Evolutionary conservation across 1,139 yeast genomes (phyloP).

Genomic region (Protomyces inundatus): DNA sequence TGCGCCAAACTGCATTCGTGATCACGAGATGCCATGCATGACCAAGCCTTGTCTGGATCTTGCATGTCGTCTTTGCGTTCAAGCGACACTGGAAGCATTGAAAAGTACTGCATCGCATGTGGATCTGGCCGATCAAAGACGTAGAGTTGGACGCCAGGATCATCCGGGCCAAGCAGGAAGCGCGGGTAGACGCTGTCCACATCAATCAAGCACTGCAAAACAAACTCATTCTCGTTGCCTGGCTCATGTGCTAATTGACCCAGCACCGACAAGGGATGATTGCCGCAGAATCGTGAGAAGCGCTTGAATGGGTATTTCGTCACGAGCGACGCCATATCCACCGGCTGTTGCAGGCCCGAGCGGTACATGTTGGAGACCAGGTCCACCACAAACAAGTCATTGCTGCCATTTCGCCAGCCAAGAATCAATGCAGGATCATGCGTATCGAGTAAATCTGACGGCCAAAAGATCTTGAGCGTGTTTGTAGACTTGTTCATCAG

Average conservation of each 20-base stretch:
- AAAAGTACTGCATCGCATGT: slow-evolving; percentile 68
- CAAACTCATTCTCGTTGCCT: neutral
- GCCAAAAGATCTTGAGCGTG: slow-evolving; percentile 33
- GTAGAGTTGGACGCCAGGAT: slow-evolving; percentile 44
- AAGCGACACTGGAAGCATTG: slow-evolving; percentile 64
- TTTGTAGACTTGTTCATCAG: slow-evolving; percentile 22
- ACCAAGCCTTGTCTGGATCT: slow-evolving; percentile 27
- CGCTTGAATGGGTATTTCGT: slow-evolving; percentile 24
- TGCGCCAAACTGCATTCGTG: slow-evolving; percentile 29
- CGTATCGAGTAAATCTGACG: slow-evolving; percentile 28
- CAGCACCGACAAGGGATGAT: slow-evolving; percentile 26
- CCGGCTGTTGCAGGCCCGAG: slow-evolving; percentile 17
- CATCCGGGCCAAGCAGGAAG: slow-evolving; percentile 12
- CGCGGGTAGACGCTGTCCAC: slow-evolving; percentile 24
- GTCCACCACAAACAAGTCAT: slow-evolving; percentile 32
- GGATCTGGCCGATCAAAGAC: slow-evolving; percentile 71
- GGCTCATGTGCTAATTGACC: slow-evolving; percentile 21
- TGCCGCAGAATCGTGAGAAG: slow-evolving; percentile 10
- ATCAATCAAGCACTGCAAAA: slow-evolving; percentile 17
- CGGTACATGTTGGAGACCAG: slow-evolving; percentile 26
- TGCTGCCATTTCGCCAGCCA: slow-evolving; percentile 32
- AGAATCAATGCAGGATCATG: slow-evolving; percentile 30
- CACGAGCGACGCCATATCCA: slow-evolving; percentile 22
- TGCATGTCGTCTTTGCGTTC: slow-evolving; percentile 44
- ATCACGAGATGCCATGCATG: neutral